These are phyloP conservation scores for Colletotrichum sojae DNA, from an alignment of 2,329 filamentous ascomycete species.

Conservation along the genomic window DNA sequence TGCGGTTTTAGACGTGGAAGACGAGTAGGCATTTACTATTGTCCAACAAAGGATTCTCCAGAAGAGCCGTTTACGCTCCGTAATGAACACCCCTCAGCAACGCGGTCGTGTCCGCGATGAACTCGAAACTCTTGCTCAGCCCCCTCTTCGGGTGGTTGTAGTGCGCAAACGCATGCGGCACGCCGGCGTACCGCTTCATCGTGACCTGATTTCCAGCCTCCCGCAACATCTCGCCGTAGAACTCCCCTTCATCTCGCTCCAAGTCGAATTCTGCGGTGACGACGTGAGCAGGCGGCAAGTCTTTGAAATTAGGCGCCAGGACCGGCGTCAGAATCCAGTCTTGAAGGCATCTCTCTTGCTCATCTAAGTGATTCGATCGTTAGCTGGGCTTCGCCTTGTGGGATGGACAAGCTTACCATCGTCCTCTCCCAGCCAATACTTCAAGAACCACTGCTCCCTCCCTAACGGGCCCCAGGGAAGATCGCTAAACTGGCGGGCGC, in stretches of 20 bases:
- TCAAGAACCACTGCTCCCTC: constrained; percentile 50
- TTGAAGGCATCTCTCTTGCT: constrained; percentile 11
- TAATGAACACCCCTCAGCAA: constrained; percentile 6
- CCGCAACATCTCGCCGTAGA: constrained; percentile 44
- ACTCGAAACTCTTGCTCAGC: constrained; percentile 46
- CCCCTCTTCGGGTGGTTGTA: constrained; percentile 48
- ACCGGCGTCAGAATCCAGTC: constrained; percentile 40
- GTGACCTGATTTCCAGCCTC: constrained; percentile 46
- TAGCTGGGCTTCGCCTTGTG: neutral
- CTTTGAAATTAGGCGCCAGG: constrained; percentile 45
- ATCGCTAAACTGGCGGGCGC: constrained; percentile 44
- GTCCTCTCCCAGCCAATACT: constrained; percentile 49
- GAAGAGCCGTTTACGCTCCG: neutral
- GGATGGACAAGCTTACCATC: constrained; percentile 37
- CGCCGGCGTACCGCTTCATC: constrained; percentile 47
- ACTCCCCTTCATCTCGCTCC: constrained; percentile 52
- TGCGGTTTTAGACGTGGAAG: too few relatives aligned
- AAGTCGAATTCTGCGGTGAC: constrained; percentile 54
- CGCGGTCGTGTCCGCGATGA: constrained; percentile 45
- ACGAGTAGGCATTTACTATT: neutral
- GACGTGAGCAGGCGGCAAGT: constrained; percentile 49
- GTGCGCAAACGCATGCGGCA: constrained; percentile 49
- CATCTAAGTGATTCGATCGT: neutral
- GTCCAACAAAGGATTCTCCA: fast-evolving
- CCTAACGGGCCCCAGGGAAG: constrained; percentile 48